Evolutionary conservation across 257 asterid species (phyloP), one percentile per base, ranked within the genome.

Genomic region (Nicotiana obtusifolia): DNA sequence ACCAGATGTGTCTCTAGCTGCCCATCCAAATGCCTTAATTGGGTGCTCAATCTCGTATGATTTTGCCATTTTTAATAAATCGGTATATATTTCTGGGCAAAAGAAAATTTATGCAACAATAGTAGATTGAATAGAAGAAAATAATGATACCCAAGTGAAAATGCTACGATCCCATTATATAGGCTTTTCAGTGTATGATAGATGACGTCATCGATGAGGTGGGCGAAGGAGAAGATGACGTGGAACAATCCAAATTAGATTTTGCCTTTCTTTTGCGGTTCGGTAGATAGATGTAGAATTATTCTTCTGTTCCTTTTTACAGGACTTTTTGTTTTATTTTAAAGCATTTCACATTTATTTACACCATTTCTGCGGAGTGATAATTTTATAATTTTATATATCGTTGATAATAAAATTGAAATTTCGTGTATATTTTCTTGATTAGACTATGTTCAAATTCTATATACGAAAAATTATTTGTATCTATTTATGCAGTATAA

Each of bases 1-100:
- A 0, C 95, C 95, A 77, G 93, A 91, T 14, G 86, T 13, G 78
- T 89, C 95, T 69, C 82, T 88, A n/a, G 92, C 85, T 14, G 91
- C 95, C 88, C 87, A 89, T 17, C 92, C 95, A 49, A 78, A 53
- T 26, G 90, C 92, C 86, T 89, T 86, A 37, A 88, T 68, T 15
- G 91, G 93, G 68, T 87, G 91, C 83, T 87, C 91, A 80, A 81
- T 62, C 44, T 88, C 94, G n/a, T 83, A 83, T 31, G 89, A 69
- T 82, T 87, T 89, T 66, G 87, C 89, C 94, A 90, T 90, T 77
- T 49, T 44, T 24, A 52, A 13, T 10, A 5, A 62, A 37, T 62
- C 5, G 19, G 13, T 62, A 41, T 41, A 41, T 41, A 41, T 62
- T 62, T 4, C 35, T n/a, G 10, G n/a, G 22, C 11, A 13, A 14